phyloP scores from a whole-genome alignment of 2,329 filamentous ascomycete species.

The Cryphonectria naterciae region DNA sequence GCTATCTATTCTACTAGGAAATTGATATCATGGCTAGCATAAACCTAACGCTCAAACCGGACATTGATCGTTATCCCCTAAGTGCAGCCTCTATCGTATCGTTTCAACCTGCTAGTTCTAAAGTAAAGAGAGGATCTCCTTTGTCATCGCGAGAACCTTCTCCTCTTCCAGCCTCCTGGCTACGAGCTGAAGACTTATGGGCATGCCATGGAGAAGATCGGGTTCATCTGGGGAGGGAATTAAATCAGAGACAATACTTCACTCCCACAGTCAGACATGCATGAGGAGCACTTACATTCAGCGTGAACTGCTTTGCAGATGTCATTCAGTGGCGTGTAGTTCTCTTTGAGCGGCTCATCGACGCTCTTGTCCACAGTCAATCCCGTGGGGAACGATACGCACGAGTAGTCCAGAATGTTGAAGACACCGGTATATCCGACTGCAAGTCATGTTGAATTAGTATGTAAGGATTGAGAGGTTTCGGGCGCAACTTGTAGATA shows the following conservation, averaged over 20 bases:
- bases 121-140: conserved; percentile 31
- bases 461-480: too few species aligned
- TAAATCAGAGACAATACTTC: background rate
- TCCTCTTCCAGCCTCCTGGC: conserved; percentile 47
- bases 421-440: conserved; percentile 56
- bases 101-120: background rate
- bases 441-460: background rate
- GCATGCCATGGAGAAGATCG: conserved; percentile 45
- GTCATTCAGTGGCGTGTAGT: conserved; percentile 42
- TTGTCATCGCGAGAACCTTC: conserved; percentile 43
- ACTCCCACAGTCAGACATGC: background rate
- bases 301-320: conserved; percentile 44
- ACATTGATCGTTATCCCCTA: background rate
- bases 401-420: conserved; percentile 54
- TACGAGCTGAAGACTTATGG: conserved; percentile 47
- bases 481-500: background rate
- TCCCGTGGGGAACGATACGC: conserved; percentile 51
- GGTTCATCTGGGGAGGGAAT: conserved; percentile 41
- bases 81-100: too few species aligned
- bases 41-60: too few species aligned
- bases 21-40: background rate
- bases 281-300: conserved; percentile 45
- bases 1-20: background rate
- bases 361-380: conserved; percentile 45
- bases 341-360: conserved; percentile 38